phyloP scores from a whole-genome alignment of 2,329 filamentous ascomycete species.

The Fusarium sp. region DNA sequence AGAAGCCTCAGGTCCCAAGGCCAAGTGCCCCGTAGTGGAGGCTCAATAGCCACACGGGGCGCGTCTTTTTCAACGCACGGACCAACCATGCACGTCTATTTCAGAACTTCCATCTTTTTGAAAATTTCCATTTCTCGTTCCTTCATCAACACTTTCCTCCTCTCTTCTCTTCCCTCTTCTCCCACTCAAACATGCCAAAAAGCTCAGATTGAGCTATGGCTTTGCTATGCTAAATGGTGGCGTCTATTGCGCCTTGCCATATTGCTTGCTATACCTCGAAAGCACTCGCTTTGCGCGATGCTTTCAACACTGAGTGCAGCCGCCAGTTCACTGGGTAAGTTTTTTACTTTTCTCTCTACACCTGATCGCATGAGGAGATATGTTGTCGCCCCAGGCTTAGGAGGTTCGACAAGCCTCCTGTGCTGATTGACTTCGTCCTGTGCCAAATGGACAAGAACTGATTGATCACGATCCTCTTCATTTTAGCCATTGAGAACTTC shows the following conservation, averaged over 20 bases:
- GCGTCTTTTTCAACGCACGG: constrained; percentile 37
- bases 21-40: neutral
- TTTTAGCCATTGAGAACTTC: constrained; percentile 12
- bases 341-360: neutral
- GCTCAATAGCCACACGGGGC: constrained; percentile 24
- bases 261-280: constrained; percentile 17
- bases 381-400: constrained; percentile 63
- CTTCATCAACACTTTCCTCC: constrained; percentile 39
- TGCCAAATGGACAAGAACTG: constrained; percentile 67
- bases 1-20: constrained; percentile 25
- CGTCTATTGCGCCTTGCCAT: neutral
- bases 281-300: constrained; percentile 5
- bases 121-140: constrained; percentile 40
- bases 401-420: constrained; percentile 59
- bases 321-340: constrained; percentile 33
- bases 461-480: constrained; percentile 43
- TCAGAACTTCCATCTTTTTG: constrained; percentile 40
- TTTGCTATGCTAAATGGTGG: neutral
- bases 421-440: constrained; percentile 65
- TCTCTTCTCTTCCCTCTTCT: neutral
- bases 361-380: constrained; percentile 55
- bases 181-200: constrained; percentile 1
- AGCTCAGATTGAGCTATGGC: neutral
- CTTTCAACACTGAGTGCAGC: constrained; percentile 4
- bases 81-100: constrained; percentile 34